Evolutionary conservation across 345 rosid genomes (phyloP).

Genomic region (Populus alba): DNA sequence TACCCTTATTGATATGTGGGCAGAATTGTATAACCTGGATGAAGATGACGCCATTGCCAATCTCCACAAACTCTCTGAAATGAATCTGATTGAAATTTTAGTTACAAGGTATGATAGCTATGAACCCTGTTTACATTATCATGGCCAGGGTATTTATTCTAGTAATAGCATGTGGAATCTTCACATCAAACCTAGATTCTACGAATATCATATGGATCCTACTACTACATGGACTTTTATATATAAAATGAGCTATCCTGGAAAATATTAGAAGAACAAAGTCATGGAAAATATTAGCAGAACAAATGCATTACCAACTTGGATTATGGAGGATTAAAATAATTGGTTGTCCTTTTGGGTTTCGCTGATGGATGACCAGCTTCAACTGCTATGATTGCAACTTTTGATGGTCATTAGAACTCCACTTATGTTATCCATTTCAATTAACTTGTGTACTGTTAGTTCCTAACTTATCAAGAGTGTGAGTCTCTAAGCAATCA

Average conservation of each 20-base stretch:
- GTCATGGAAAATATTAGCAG: too few relatives aligned
- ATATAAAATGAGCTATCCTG: background rate
- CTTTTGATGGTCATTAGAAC: background rate
- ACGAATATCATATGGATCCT: too few relatives aligned
- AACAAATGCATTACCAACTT: background rate
- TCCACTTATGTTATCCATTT: background rate
- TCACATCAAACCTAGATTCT: background rate
- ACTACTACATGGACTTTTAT: too few relatives aligned
- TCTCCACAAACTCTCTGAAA: slow-evolving; percentile 15
- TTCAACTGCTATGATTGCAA: background rate
- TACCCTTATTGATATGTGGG: slow-evolving; percentile 23
- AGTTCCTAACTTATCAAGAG: too few relatives aligned
- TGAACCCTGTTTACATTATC: too few relatives aligned
- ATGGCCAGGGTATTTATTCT: too few relatives aligned
- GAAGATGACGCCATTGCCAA: slow-evolving; percentile 15
- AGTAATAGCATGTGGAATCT: background rate
- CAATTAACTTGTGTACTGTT: background rate
- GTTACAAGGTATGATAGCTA: slow-evolving; percentile 6
- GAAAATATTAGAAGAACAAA: background rate
- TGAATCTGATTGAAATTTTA: slow-evolving; percentile 18
- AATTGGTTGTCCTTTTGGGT: background rate
- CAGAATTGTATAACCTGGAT: slow-evolving; percentile 14
- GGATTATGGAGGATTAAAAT: background rate
- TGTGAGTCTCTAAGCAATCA: too few relatives aligned
- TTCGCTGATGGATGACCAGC: background rate